A percentile compares a stretch with the other conserved stretches of the same genome.
These are phyloP conservation scores for Pichiaceae sp. DNA, from an alignment of 1,139 yeast genomes.

Conservation along the genomic window DNA sequence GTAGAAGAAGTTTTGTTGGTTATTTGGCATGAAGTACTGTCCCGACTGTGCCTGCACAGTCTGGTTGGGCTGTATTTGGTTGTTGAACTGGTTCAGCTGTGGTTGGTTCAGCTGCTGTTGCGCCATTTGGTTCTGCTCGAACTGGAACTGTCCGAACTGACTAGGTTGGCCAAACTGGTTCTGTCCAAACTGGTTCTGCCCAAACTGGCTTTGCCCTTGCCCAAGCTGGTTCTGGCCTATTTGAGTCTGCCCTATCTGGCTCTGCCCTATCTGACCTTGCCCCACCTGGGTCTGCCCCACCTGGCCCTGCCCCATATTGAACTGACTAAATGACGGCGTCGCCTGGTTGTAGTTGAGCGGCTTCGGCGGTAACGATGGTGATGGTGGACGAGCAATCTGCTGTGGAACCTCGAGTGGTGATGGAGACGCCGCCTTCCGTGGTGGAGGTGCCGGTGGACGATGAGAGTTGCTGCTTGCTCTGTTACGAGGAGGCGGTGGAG, in stretches of 20 bases:
- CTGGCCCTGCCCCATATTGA: slow-evolving; percentile 19
- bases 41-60: too few relatives aligned
- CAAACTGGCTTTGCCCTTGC: too few relatives aligned
- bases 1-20: slow-evolving; percentile 1
- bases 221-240: too few relatives aligned
- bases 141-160: slow-evolving; percentile 7
- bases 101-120: slow-evolving; percentile 11
- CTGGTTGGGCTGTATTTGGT: not conserved
- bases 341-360: too few relatives aligned
- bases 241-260: too few relatives aligned
- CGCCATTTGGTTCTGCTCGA: slow-evolving; percentile 6
- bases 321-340: too few relatives aligned
- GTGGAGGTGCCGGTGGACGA: slow-evolving; percentile 25
- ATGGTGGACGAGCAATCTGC: slow-evolving; percentile 20
- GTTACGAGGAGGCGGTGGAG: slow-evolving; percentile 19
- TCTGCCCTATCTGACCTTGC: too few relatives aligned
- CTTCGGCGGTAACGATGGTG: slow-evolving; percentile 36
- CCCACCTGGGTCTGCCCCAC: too few relatives aligned
- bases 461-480: slow-evolving; percentile 11
- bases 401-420: slow-evolving; percentile 13
- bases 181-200: too few relatives aligned
- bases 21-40: too few relatives aligned
- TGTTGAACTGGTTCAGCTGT: slow-evolving; percentile 2
- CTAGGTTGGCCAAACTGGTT: too few relatives aligned
- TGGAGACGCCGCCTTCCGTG: slow-evolving; percentile 19